Evolutionary conservation across 768 basidiomycete genomes (phyloP).

Genomic region (Suillus fuscotomentosus): DNA sequence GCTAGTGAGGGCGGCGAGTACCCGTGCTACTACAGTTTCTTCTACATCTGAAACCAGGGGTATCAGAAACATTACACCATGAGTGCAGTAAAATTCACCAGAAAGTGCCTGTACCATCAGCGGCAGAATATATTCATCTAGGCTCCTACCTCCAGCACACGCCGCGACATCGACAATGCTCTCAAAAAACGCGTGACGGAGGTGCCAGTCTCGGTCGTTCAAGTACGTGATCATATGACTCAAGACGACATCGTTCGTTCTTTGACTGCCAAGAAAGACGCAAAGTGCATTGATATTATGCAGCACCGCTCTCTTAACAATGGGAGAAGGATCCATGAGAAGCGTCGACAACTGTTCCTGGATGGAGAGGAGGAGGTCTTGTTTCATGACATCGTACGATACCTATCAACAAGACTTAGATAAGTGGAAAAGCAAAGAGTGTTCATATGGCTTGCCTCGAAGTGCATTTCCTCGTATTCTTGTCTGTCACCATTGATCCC

Average conservation of each 20-base stretch:
- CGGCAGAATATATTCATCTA: constrained; percentile 97
- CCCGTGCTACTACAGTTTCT: constrained; percentile 90
- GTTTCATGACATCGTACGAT: constrained; percentile 84
- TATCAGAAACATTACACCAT: not conserved
- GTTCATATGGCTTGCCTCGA: constrained; percentile 55
- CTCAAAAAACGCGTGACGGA: constrained; percentile 92
- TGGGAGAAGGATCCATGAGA: constrained; percentile 84
- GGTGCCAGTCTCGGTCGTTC: constrained; percentile 90
- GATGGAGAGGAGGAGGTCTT: constrained; percentile 81
- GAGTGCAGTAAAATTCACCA: constrained; percentile 46
- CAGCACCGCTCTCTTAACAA: constrained; percentile 89
- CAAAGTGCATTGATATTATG: constrained; percentile 87
- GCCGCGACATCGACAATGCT: constrained; percentile 94
- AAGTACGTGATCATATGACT: constrained; percentile 84
- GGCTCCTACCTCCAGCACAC: constrained; percentile 84
- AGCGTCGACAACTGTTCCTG: constrained; percentile 86
- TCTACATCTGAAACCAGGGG: constrained; percentile 69
- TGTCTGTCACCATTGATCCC: constrained; percentile 45
- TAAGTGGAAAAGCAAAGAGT: not conserved
- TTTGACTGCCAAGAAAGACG: constrained; percentile 89
- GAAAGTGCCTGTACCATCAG: constrained; percentile 94
- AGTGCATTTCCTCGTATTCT: constrained; percentile 75
- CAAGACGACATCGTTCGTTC: constrained; percentile 91
- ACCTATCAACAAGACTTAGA: constrained; percentile 46
- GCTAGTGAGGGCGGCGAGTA: constrained; percentile 83